These are phyloP conservation scores for Planoprotostelium fungivorum DNA, from an alignment of 78 protist genomes.

Conservation along the genomic window DNA sequence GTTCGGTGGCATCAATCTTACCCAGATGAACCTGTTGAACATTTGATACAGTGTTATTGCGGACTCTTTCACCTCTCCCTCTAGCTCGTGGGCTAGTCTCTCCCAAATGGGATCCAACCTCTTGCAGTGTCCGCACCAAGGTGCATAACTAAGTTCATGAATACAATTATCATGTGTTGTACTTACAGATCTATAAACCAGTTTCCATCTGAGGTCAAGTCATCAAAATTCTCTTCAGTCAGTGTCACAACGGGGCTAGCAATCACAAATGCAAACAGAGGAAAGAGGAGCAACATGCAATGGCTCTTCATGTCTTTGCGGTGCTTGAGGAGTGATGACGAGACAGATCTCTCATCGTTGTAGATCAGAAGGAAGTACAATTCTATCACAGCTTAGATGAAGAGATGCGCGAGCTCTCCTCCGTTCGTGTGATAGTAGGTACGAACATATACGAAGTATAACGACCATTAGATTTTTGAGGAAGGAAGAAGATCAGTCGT, in stretches of 20 bases:
- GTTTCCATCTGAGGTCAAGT: not conserved
- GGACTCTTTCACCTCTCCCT: not conserved
- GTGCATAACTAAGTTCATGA: conserved; percentile 56
- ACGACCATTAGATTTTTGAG: not conserved
- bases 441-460: too few species aligned
- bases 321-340: too few species aligned
- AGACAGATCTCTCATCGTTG: too few species aligned
- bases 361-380: too few species aligned
- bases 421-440: too few species aligned
- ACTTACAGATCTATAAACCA: not conserved
- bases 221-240: not conserved
- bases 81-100: conserved; percentile 37
- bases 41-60: not conserved
- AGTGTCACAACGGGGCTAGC: not conserved
- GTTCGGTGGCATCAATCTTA: conserved; percentile 20
- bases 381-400: too few species aligned
- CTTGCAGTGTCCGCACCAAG: conserved; percentile 83
- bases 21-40: conserved; percentile 26
- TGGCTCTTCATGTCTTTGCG: too few species aligned
- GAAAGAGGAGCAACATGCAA: too few species aligned
- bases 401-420: too few species aligned
- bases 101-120: conserved; percentile 70
- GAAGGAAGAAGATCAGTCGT: not conserved
- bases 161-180: not conserved
- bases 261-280: too few species aligned